Conservation (phyloP, 1,284 basidiomycete genomes). For the Malassezia equina region DNA sequence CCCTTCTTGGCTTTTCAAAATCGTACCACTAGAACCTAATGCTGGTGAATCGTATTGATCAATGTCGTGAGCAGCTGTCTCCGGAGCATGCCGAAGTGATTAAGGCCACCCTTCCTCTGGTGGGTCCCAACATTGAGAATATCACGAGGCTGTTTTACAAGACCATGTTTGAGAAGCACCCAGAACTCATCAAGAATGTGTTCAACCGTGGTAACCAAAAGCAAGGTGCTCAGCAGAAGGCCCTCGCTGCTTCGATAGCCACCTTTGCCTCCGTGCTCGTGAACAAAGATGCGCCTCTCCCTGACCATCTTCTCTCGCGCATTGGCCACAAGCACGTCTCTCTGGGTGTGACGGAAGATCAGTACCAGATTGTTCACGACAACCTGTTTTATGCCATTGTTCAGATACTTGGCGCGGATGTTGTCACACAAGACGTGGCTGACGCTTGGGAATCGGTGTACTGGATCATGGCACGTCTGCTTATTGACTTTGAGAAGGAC, state of each 20-base stretch:
- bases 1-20: no score
- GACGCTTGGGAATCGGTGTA: constrained; percentile 12
- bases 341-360: constrained; percentile 1
- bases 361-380: constrained; percentile 14
- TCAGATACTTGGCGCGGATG: constrained; percentile 8
- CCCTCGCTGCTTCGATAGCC: constrained; percentile 10
- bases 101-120: constrained; percentile 9
- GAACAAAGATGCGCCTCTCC: background rate
- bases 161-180: constrained; percentile 8
- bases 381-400: constrained; percentile 12
- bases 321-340: constrained; percentile 16
- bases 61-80: background rate
- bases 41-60: background rate
- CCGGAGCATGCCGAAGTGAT: constrained; percentile 10
- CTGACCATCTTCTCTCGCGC: constrained; percentile 2
- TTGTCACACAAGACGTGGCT: constrained; percentile 6
- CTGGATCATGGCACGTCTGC: constrained; percentile 8
- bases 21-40: background rate
- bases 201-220: constrained; percentile 13
- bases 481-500: constrained; percentile 8
- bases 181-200: constrained; percentile 1
- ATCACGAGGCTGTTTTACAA: constrained; percentile 8
- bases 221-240: constrained; percentile 13
- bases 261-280: constrained; percentile 10
- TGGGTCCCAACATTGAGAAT: constrained; percentile 4